phyloP scores from a whole-genome alignment of 1,284 basidiomycete genomes.

The Moesziomyces sp. region DNA sequence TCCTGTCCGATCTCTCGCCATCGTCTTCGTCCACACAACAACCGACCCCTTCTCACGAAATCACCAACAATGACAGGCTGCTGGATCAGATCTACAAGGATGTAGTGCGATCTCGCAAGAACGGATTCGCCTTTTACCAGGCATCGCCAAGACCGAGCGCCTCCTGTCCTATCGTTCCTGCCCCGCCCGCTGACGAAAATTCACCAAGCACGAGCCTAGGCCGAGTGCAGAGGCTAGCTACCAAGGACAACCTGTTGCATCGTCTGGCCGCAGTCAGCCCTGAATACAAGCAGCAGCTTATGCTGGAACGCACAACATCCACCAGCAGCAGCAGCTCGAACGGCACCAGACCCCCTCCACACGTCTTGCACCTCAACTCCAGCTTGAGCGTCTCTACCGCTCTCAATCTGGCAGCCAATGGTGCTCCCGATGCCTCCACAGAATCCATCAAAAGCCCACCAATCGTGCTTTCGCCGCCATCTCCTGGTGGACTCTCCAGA shows the following conservation, averaged over 20 bases:
- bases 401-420: background rate
- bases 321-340: slow-evolving; percentile 7
- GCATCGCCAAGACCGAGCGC: slow-evolving; percentile 27
- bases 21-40: background rate
- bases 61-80: slow-evolving; percentile 48
- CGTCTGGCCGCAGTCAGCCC: slow-evolving; percentile 47
- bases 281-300: slow-evolving; percentile 42
- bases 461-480: slow-evolving; percentile 47
- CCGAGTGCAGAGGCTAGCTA: slow-evolving; percentile 14
- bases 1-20: slow-evolving; percentile 56
- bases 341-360: slow-evolving; percentile 10
- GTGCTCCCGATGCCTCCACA: background rate
- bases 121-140: slow-evolving; percentile 62
- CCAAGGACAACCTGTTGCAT: slow-evolving; percentile 28
- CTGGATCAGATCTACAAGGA: slow-evolving; percentile 65
- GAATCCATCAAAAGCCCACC: slow-evolving; percentile 43
- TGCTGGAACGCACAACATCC: slow-evolving; percentile 27
- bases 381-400: slow-evolving; percentile 1
- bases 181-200: slow-evolving; percentile 1
- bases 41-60: slow-evolving; percentile 2
- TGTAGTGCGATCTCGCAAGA: slow-evolving; percentile 54
- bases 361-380: slow-evolving; percentile 28
- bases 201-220: background rate
- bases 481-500: slow-evolving; percentile 34
- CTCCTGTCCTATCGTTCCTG: slow-evolving; percentile 42